These are phyloP conservation scores for Smithsoniella earleae DNA, from an alignment of 163 green algal species.

Conservation along the genomic window DNA sequence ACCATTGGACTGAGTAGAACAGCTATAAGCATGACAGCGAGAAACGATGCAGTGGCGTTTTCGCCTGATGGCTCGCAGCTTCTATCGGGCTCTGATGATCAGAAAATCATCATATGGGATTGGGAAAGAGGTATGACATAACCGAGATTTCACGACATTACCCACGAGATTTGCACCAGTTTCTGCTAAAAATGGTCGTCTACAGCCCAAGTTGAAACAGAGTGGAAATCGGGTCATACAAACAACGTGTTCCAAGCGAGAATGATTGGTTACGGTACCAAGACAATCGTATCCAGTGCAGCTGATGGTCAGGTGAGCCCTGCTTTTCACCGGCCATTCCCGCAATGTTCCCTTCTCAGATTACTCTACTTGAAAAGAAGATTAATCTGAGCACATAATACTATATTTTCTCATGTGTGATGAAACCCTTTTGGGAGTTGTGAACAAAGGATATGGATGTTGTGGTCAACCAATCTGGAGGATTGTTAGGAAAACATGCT, in stretches of 20 bases:
- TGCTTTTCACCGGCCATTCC: no score
- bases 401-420: background rate
- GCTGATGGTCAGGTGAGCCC: conserved; percentile 24
- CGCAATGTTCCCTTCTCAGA: no score
- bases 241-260: conserved; percentile 28
- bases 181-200: background rate
- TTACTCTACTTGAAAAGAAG: no score
- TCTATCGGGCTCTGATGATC: conserved; percentile 15
- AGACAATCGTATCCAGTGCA: conserved; percentile 25
- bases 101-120: conserved; percentile 14
- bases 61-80: conserved; percentile 7
- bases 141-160: background rate
- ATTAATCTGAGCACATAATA: no score
- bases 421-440: background rate
- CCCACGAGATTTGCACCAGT: background rate
- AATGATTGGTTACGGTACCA: background rate
- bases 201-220: background rate
- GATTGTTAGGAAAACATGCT: no score
- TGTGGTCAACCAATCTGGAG: no score
- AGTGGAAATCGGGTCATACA: conserved; percentile 7
- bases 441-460: background rate
- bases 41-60: background rate
- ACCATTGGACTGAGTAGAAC: no score
- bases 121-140: conserved; percentile 20
- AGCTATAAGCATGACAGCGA: background rate